These are phyloP conservation scores for Zygosaccharomyces sapae DNA, from an alignment of 1,139 yeast genomes.

Conservation along the genomic window DNA sequence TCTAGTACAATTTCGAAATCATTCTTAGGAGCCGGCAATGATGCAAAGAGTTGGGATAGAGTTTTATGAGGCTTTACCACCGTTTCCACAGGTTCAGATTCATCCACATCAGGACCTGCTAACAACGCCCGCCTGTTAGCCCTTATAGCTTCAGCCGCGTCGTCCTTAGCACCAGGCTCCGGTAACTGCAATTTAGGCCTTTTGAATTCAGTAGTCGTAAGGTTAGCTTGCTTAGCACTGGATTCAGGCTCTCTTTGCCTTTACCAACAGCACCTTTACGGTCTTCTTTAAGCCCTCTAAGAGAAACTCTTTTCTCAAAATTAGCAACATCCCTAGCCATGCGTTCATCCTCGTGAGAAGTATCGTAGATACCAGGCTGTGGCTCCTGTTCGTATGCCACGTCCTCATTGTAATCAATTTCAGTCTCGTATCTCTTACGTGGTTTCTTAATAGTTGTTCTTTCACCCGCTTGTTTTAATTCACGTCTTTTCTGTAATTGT, in stretches of 20 bases:
- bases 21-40: conserved; percentile 53
- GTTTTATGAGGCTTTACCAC: conserved; percentile 5
- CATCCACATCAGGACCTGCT: not conserved
- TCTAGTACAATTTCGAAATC: conserved; percentile 50
- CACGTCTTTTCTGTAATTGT: conserved; percentile 74
- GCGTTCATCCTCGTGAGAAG: conserved; percentile 49
- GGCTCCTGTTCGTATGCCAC: conserved; percentile 79
- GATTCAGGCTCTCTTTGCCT: conserved; percentile 30
- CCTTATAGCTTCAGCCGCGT: conserved; percentile 21
- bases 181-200: conserved; percentile 58
- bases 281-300: conserved; percentile 46
- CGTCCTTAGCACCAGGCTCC: conserved; percentile 37
- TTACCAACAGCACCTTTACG: conserved; percentile 23
- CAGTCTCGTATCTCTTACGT: conserved; percentile 53
- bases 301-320: conserved; percentile 47
- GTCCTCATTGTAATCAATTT: conserved; percentile 79
- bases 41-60: conserved; percentile 36
- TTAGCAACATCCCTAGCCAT: conserved; percentile 41
- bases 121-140: not conserved
- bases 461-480: conserved; percentile 80
- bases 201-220: conserved; percentile 45
- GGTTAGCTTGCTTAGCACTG: conserved; percentile 25
- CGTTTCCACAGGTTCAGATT: not conserved
- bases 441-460: conserved; percentile 43
- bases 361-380: conserved; percentile 64